phyloP scores from a whole-genome alignment of 345 rosid species.

The Physaria fendleri region DNA sequence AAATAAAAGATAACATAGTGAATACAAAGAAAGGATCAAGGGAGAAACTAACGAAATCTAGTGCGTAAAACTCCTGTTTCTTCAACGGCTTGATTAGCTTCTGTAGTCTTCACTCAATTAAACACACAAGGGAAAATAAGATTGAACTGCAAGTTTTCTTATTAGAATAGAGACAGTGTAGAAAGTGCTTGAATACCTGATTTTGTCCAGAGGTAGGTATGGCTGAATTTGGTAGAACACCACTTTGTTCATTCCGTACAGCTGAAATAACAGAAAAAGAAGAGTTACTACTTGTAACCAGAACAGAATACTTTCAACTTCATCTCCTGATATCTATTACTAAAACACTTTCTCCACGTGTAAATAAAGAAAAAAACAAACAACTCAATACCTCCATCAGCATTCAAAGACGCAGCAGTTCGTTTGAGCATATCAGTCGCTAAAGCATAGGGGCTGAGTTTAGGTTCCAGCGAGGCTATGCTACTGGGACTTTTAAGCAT shows the following conservation, averaged over 20 bases:
- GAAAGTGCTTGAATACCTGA: conserved; percentile 23
- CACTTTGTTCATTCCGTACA: conserved; percentile 21
- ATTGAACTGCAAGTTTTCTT: neutral
- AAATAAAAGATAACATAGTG: neutral
- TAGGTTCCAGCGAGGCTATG: conserved; percentile 36
- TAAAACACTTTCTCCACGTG: conserved; percentile 3
- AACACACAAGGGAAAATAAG: neutral
- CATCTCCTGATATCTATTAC: neutral
- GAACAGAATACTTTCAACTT: conserved; percentile 5
- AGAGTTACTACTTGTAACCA: neutral
- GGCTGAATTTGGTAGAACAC: conserved; percentile 12
- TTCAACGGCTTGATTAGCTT: conserved; percentile 19
- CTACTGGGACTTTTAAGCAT: conserved; percentile 62
- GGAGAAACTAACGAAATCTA: conserved; percentile 26
- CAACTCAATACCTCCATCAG: conserved; percentile 24
- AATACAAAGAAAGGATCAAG: neutral
- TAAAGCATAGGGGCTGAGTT: conserved; percentile 21
- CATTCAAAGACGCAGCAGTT: conserved; percentile 27
- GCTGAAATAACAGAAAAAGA: conserved; percentile 13
- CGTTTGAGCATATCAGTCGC: neutral
- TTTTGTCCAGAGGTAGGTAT: conserved; percentile 20
- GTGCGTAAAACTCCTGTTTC: conserved; percentile 17
- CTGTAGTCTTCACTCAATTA: conserved; percentile 21
- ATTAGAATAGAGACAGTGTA: neutral
- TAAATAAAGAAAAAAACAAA: neutral